A percentile compares a stretch with the other conserved stretches of the same genome.
Conservation (phyloP, 116 monocot species). For the Thalassia testudinum region DNA sequence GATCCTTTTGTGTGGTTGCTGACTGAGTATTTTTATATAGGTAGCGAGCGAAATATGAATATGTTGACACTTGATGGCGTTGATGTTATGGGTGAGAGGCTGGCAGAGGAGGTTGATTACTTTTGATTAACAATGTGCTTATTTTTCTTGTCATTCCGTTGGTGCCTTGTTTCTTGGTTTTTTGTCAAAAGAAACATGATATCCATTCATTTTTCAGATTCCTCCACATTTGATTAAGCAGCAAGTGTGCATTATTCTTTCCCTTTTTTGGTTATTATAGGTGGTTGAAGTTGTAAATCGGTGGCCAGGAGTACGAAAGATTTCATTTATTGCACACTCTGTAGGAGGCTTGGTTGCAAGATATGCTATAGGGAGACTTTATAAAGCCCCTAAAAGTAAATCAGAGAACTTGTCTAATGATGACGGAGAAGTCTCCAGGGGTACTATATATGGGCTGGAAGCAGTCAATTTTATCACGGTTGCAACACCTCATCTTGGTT, state of each 20-base stretch:
- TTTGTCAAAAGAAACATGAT: no score
- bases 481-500: slow-evolving; percentile 98
- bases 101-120: slow-evolving; percentile 59
- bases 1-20: no score
- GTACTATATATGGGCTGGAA: slow-evolving; percentile 76
- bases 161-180: no score
- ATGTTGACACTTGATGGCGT: slow-evolving; percentile 94
- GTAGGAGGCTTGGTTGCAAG: slow-evolving; percentile 93
- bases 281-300: slow-evolving; percentile 40
- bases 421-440: slow-evolving; percentile 11
- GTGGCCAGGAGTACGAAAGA: slow-evolving; percentile 44
- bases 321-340: slow-evolving; percentile 91
- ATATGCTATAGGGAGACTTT: slow-evolving; percentile 86
- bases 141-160: no score
- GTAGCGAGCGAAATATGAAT: slow-evolving; percentile 71
- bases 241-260: no score
- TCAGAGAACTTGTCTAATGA: neutral
- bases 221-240: no score
- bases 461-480: slow-evolving; percentile 95
- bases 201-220: slow-evolving; percentile 9
- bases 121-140: no score
- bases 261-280: no score
- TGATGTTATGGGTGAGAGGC: slow-evolving; percentile 91
- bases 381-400: slow-evolving; percentile 30
- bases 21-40: slow-evolving; percentile 8